phyloP scores from a whole-genome alignment of 306 rosid species.

The Prunus dulcis region DNA sequence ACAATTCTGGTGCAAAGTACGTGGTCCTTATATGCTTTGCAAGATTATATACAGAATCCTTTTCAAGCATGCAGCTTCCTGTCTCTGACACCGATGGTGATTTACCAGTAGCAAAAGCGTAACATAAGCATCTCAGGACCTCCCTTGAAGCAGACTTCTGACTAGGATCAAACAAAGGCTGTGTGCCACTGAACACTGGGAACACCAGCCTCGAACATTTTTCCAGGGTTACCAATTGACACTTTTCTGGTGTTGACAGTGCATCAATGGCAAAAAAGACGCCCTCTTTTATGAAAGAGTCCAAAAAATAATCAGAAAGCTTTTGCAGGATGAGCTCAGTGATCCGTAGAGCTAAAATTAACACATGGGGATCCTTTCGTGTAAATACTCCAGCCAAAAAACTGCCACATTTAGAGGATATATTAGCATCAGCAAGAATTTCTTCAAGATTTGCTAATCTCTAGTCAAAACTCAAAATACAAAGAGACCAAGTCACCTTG shows the following conservation, averaged over 20 bases:
- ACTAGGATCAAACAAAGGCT: slow-evolving; percentile 43
- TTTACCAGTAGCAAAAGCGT: slow-evolving; percentile 59
- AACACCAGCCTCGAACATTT: slow-evolving; percentile 53
- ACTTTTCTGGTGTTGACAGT: slow-evolving; percentile 61
- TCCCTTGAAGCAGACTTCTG: slow-evolving; percentile 61
- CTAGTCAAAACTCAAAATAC: slow-evolving; percentile 5
- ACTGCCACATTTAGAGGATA: slow-evolving; percentile 50
- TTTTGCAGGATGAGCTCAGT: slow-evolving; percentile 78
- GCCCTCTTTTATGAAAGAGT: slow-evolving; percentile 87
- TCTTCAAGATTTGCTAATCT: slow-evolving; percentile 13
- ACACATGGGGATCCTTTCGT: slow-evolving; percentile 88
- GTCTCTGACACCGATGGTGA: slow-evolving; percentile 47
- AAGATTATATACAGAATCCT: slow-evolving; percentile 69
- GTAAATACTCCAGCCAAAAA: slow-evolving; percentile 90
- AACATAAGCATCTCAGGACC: slow-evolving; percentile 68
- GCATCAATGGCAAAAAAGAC: slow-evolving; percentile 84
- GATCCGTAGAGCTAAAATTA: slow-evolving; percentile 68
- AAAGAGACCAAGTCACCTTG: slow-evolving; percentile 61
- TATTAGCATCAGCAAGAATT: slow-evolving; percentile 27
- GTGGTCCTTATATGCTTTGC: slow-evolving; percentile 61
- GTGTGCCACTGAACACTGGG: slow-evolving; percentile 52
- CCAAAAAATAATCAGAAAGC: slow-evolving; percentile 61
- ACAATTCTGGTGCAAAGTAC: slow-evolving; percentile 64
- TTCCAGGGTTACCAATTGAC: slow-evolving; percentile 52
- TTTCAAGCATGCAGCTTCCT: slow-evolving; percentile 74